Evolutionary conservation across 2,329 filamentous ascomycete species (phyloP), one percentile per base, ranked within the genome.

Genomic region (Talaromyces sp.): DNA sequence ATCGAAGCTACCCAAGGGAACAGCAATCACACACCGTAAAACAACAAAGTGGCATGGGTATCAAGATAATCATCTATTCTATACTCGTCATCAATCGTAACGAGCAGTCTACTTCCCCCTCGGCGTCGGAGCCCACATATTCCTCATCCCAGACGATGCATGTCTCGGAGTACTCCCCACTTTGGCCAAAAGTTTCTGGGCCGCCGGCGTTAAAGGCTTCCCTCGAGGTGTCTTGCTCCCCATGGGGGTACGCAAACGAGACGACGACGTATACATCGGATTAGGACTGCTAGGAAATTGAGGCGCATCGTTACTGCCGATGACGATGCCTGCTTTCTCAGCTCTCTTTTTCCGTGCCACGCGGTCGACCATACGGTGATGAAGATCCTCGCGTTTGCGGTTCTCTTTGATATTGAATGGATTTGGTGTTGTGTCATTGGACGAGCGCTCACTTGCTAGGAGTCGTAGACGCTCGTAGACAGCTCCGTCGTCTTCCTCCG

Each of bases 351-450:
- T 88, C 69, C 86, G 86, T 12, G 90, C 86, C 23, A 91, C 90
- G 58, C 86, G 86, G 65, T 96, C 93, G 2, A 97, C 92, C 83
- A 97, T 91, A 39, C 88, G 86, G 70, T 93, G 87, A 74, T 96
- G 92, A 31, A 98, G 79, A 39, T 86, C 87, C 77, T 98, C 95
- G 40, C 93, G 83, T 66, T 84, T 86, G 60, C 90, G 86, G 60
- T 88, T 86, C 61, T 91, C 87, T 66, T 87, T 83, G 54, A 98
- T 84, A 63, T 86, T 87, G 75, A 98, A 98, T 0, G 91, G 92
- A 67, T 89, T 96, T 0, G 86, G 86, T 0, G 84, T 85, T 35
- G 73, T 71, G 59, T 81, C 77, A 8, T 25, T 25, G 25, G 37
- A 18, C 11, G 18, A 50, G n/a, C 82, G 80, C 37, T 78, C 69